Base-by-base conservation (phyloP, 305 asterid species). In the Fraxinus velutina region DNA sequence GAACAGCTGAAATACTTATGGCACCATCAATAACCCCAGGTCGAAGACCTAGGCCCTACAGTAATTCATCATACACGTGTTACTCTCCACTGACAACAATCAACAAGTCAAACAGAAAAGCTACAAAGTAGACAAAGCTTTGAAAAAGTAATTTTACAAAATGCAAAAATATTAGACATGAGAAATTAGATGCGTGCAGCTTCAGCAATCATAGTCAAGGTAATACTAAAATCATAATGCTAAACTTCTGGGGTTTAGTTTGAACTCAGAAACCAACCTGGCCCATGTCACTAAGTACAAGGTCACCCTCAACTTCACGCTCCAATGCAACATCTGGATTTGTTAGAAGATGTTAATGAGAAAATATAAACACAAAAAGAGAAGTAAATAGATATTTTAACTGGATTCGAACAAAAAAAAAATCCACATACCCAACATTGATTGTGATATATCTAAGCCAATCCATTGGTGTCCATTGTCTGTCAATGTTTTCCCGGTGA, bases 21-120 rank as follows among this genome's bases (percentile, higher is more conserved):
- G 98, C 99, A 29, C 99, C 99, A 82, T 95, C 99, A 79, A 93
- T 81, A 76, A 93, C 94, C 76, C 99, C 98, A 55, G 97, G 88
- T 55, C 97, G 95, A 81, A 95, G 84, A 33, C 93, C 97, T 83
- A 95, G 88, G 36, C 98, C 99, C 99, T 92, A 77, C 81, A 86
- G 83, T 29, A 81, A 75, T 85, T 76, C 55, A 76, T 24, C 32
- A 75, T 17, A 81, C 66, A 73, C 66, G 77, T 42, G 83, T 19
- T 19, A 79, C 68, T 39, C 78, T 80, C 76, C 66, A 62, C 70
- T 15, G 34, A 32, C 17, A 70, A 37, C 37, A 62, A 75, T 3
- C 44, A 57, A 24, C 77, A 44, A 9, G 21, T 29, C 39, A 15
- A 42, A 73, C 32, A 10, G 13, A 60, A 50, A 70, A 1, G 60